These are phyloP conservation scores for Verticillium zaregamsianum DNA, from an alignment of 2,329 filamentous ascomycete species.

Conservation along the genomic window DNA sequence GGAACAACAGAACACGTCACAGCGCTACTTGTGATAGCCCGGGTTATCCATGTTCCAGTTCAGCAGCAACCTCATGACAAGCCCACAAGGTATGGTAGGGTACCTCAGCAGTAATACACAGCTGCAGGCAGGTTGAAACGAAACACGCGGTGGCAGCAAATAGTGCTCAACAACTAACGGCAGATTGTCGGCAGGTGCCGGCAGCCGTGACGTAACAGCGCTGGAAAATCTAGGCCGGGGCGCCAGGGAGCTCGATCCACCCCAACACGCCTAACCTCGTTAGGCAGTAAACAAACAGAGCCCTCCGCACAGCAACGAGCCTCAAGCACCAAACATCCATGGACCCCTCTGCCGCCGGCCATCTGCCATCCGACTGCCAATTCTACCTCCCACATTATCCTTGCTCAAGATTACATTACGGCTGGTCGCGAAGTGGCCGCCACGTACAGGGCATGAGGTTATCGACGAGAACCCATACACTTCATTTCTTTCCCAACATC, in stretches of 20 bases:
- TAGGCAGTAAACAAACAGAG: conserved; percentile 5
- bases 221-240: not conserved
- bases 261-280: not conserved
- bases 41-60: not conserved
- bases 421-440: conserved; percentile 1
- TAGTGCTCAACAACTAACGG: not conserved
- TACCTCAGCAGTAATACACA: not conserved
- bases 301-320: conserved; percentile 1
- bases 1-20: not conserved
- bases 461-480: conserved; percentile 2
- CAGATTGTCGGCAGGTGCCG: not conserved
- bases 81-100: not conserved
- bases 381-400: not conserved
- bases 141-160: not conserved
- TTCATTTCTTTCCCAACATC: conserved; percentile 2
- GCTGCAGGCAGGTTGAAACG: not conserved
- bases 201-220: not conserved
- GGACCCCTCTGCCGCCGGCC: not conserved
- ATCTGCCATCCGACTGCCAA: not conserved
- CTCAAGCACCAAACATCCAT: conserved; percentile 1
- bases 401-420: conserved; percentile 1
- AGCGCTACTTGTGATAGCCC: not conserved
- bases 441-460: not conserved
- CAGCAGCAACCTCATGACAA: not conserved
- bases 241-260: not conserved